Evolutionary conservation across 441 rosid genomes (phyloP), one percentile per base, ranked within the genome.

Genomic region (Gossypium schwendimanii): DNA sequence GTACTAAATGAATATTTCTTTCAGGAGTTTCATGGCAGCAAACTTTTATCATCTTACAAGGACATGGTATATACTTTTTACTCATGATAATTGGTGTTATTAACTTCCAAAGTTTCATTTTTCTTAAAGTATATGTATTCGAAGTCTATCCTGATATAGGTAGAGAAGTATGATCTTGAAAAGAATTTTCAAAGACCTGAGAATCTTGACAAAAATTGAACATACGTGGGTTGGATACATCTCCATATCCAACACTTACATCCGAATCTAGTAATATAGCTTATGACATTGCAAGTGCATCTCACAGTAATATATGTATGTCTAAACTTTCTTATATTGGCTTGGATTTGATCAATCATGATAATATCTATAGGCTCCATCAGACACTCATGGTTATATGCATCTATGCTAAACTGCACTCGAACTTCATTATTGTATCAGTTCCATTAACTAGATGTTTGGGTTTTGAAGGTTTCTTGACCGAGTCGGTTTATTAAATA

Each of bases 11-110:
- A 24, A 66, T 49, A 26, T 59, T 76, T 67, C 50, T 69, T 77
- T 36, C 85, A 91, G 97, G 90, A 84, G 81, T 77, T 84, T 60
- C 78, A 83, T 75, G 77, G 79, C 70, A 61, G 66, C 77, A 84
- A 85, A 49, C 85, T 93, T 63, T 75, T 88, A 67, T 90, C 84
- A 1, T 86, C 90, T 2, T 94, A 92, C 86, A 83, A 83, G 81
- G 87, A 85, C 39, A 81, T 94, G 97, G 98, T 94, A 86, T 63
- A 88, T 72, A 58, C 49, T 44, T 14, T 26, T 72, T 44, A 55
- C 60, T 55, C 31, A 55, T 21, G 28, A 55, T 55, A n/a, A 21
- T 21, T 55, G 61, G 14, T 21, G 28, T 3, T 39, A 39, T 39
- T 39, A 39, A 39, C 45, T 39, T 55, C 14, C 28, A 55, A 2